Percentiles rank a stretch among this genome's conserved stretches.
Evolutionary conservation across 495 filamentous ascomycete genomes (phyloP).

Genomic region (Annulohypoxylon nitens): DNA sequence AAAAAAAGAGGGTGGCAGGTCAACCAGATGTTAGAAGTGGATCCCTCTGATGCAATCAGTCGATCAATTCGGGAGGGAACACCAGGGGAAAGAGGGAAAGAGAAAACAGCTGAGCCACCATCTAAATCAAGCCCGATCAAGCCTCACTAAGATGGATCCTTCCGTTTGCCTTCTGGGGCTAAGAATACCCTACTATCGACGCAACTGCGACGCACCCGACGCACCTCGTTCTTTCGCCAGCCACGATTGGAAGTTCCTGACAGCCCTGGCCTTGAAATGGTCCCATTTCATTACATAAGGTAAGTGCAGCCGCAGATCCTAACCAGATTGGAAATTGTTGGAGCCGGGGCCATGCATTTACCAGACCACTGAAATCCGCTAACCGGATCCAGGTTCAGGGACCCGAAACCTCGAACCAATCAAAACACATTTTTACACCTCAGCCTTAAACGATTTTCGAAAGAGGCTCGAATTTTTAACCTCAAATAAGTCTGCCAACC

Average conservation of each 20-base stretch:
- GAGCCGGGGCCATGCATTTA: conserved; percentile 4
- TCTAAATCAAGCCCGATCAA: conserved; percentile 1
- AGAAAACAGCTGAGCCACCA: conserved; percentile 37
- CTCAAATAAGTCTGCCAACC: conserved; percentile 19
- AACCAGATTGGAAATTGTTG: background rate
- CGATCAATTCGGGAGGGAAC: conserved; percentile 38
- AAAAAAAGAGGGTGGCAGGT: conserved; percentile 54
- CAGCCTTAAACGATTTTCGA: conserved; percentile 39
- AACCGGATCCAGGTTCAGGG: conserved; percentile 21
- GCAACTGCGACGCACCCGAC: background rate
- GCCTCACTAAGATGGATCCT: conserved; percentile 7
- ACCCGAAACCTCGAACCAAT: conserved; percentile 27
- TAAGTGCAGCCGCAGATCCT: background rate
- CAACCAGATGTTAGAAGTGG: conserved; percentile 40
- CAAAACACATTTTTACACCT: conserved; percentile 17
- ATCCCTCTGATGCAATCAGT: conserved; percentile 45
- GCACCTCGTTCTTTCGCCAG: background rate
- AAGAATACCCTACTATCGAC: background rate
- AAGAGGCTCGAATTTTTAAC: conserved; percentile 47
- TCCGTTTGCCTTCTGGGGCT: conserved; percentile 2
- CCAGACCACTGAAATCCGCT: conserved; percentile 1
- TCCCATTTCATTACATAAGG: conserved; percentile 6
- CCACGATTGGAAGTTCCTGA: conserved; percentile 18
- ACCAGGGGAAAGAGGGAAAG: background rate
- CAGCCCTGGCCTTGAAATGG: background rate